phyloP scores from a whole-genome alignment of 768 basidiomycete genomes.

The Trametopsis cervina region DNA sequence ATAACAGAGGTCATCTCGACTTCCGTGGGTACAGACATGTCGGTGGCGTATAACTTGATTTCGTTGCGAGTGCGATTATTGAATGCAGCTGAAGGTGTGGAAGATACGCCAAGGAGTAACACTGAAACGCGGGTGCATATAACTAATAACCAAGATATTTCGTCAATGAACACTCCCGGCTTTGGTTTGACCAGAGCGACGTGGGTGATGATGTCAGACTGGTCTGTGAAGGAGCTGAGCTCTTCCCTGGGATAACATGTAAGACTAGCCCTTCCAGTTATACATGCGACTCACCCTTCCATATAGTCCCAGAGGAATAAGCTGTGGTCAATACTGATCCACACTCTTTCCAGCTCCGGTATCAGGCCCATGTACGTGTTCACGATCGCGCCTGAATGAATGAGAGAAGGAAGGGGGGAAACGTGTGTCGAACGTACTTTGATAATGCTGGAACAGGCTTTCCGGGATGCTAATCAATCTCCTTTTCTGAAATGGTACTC shows the following conservation, averaged over 20 bases:
- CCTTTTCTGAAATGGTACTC: constrained; percentile 75
- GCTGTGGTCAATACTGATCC: constrained; percentile 93
- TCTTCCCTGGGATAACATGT: constrained; percentile 47
- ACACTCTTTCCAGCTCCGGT: constrained; percentile 89
- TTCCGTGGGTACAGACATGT: constrained; percentile 71
- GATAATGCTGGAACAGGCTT: constrained; percentile 70
- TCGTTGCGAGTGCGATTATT: constrained; percentile 47
- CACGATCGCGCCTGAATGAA: constrained; percentile 48
- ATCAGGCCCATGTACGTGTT: constrained; percentile 86
- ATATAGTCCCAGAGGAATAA: constrained; percentile 96
- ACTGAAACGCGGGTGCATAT: constrained; percentile 83
- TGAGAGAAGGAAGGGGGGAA: constrained; percentile 12
- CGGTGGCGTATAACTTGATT: constrained; percentile 86
- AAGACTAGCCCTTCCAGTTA: constrained; percentile 2
- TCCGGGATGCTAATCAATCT: constrained; percentile 75
- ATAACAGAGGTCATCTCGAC: constrained; percentile 82
- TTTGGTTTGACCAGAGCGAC: constrained; percentile 87
- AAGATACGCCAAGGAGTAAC: constrained; percentile 77
- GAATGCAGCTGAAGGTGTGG: constrained; percentile 35
- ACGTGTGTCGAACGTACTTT: constrained; percentile 35
- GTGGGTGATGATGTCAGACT: constrained; percentile 82
- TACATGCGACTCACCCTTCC: constrained; percentile 61
- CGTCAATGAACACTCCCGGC: constrained; percentile 83
- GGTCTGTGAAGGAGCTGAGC: constrained; percentile 86
- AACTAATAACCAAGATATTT: constrained; percentile 83